A percentile compares a stretch with the other conserved stretches of the same genome.
Evolutionary conservation across 306 rosid species (phyloP).

Genomic region (Sechiopsis laciniata): DNA sequence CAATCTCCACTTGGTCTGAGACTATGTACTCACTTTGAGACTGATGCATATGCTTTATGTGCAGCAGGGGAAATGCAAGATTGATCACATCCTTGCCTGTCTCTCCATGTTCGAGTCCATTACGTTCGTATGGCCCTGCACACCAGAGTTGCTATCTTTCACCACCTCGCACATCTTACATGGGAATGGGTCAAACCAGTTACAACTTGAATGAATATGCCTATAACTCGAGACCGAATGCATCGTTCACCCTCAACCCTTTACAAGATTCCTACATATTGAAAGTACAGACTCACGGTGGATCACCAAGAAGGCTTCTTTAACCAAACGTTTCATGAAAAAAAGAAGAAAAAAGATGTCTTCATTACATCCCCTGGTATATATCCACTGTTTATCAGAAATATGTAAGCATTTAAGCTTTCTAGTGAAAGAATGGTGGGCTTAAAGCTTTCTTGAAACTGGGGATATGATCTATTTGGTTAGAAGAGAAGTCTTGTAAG

Average conservation of each 20-base stretch:
- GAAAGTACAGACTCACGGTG: conserved; percentile 58
- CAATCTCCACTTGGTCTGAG: conserved; percentile 7
- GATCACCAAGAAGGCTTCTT: conserved; percentile 81
- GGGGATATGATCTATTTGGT: conserved; percentile 15
- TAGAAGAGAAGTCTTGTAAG: conserved; percentile 5
- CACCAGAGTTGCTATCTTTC: conserved; percentile 55
- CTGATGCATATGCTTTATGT: conserved; percentile 24
- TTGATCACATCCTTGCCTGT: conserved; percentile 78
- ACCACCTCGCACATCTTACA: conserved; percentile 70
- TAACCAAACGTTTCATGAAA: conserved; percentile 27
- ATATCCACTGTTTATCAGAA: background rate
- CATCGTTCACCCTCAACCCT: conserved; percentile 49
- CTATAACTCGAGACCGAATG: conserved; percentile 45
- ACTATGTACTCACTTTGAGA: conserved; percentile 13
- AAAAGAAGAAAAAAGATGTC: background rate
- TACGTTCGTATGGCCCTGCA: conserved; percentile 51
- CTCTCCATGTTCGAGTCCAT: conserved; percentile 90
- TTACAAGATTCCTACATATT: conserved; percentile 45
- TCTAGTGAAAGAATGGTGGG: background rate
- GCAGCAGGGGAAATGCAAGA: conserved; percentile 55
- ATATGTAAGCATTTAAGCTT: background rate
- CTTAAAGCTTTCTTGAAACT: background rate
- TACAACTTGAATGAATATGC: conserved; percentile 43
- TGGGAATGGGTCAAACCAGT: conserved; percentile 45
- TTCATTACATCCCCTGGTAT: conserved; percentile 6